Evolutionary conservation across 148 eudicot species (phyloP).

Genomic region (Rhododendron simsii): DNA sequence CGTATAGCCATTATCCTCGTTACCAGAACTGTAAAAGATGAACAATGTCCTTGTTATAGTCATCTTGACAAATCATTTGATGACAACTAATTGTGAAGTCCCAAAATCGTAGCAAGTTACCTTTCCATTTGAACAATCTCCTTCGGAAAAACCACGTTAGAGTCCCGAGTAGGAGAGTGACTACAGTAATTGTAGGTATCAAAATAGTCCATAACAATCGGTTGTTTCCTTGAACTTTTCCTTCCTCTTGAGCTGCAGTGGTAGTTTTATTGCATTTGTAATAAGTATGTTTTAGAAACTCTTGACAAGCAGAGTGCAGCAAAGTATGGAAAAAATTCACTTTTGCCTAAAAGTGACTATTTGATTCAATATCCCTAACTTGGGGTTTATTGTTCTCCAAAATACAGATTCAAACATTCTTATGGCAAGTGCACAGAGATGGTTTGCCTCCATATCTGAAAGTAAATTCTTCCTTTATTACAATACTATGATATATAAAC

Average conservation of each 20-base stretch:
- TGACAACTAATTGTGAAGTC: neutral
- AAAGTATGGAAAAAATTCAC: too few relatives aligned
- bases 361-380: neutral
- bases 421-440: neutral
- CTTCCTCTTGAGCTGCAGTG: constrained; percentile 19
- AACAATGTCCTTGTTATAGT: neutral
- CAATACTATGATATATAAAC: neutral
- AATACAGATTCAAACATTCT: neutral
- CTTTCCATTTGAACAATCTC: constrained; percentile 8
- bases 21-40: neutral
- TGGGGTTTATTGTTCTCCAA: neutral
- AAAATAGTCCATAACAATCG: constrained; percentile 8
- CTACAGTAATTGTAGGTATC: constrained; percentile 12
- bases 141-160: constrained; percentile 8
- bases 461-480: neutral
- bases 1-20: neutral
- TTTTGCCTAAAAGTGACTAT: neutral
- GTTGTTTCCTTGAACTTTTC: constrained; percentile 1
- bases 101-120: neutral
- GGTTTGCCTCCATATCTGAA: neutral
- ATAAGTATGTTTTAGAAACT: neutral
- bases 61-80: neutral
- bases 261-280: neutral
- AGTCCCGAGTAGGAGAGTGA: constrained; percentile 16
- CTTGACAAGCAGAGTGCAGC: neutral